phyloP scores from a whole-genome alignment of 2,329 filamentous ascomycete genomes.

The Pseudocercospora cruenta region DNA sequence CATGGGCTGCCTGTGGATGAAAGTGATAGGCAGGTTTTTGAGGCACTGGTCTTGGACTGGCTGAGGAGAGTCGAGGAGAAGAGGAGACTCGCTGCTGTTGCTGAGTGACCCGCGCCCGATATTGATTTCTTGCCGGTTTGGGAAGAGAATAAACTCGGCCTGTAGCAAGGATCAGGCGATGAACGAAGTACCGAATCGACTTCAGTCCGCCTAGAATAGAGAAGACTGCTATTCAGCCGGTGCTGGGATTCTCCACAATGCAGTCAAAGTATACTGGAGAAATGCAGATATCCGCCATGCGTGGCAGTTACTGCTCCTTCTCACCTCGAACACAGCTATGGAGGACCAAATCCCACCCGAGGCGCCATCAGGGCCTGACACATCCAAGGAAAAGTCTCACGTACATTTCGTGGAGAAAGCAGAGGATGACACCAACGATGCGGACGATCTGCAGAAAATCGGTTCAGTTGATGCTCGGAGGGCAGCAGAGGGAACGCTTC shows the following conservation, averaged over 20 bases:
- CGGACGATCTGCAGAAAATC: background rate
- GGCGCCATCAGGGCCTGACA: background rate
- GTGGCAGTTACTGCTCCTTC: background rate
- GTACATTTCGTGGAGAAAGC: background rate
- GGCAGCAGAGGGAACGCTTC: background rate
- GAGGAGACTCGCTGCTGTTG: background rate
- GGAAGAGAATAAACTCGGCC: background rate
- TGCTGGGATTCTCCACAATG: background rate
- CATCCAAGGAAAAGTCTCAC: background rate
- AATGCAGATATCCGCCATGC: background rate
- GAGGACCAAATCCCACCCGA: background rate
- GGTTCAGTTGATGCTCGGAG: background rate
- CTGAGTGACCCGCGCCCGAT: background rate
- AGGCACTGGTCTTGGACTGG: constrained; percentile 19
- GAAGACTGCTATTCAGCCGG: background rate
- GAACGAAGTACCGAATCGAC: background rate
- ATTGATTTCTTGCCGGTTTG: background rate
- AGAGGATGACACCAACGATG: background rate
- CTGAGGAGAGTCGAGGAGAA: constrained; percentile 16
- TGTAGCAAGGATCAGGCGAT: background rate
- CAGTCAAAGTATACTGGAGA: background rate
- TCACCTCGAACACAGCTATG: background rate
- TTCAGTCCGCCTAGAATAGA: background rate
- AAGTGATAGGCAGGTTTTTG: constrained; percentile 6
- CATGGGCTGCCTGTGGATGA: constrained; percentile 21